Percentiles rank a stretch among this genome's conserved stretches.
Evolutionary conservation across 2,329 filamentous ascomycete genomes (phyloP).

Genomic region (Ascochyta viciae-villosae): DNA sequence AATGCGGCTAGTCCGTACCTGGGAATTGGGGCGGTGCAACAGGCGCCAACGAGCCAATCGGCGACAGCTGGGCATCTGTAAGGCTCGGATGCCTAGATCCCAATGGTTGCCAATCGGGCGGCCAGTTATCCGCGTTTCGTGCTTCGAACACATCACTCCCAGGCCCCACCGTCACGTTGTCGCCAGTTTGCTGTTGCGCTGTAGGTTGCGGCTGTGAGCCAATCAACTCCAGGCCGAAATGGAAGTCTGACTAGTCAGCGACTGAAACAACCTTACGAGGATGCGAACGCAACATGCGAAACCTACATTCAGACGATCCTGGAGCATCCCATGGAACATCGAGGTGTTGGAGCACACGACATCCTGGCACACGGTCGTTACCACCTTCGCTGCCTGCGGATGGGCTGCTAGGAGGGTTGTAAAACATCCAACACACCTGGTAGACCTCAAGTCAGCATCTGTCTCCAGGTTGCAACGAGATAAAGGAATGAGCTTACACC

Average conservation of each 20-base stretch:
- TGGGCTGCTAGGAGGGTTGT: constrained; percentile 23
- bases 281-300: constrained; percentile 23
- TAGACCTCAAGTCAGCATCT: constrained; percentile 1
- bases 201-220: constrained; percentile 34
- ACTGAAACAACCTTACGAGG: constrained; percentile 27
- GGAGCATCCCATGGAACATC: constrained; percentile 36
- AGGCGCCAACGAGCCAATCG: constrained; percentile 15
- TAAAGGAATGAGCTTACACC: constrained; percentile 31
- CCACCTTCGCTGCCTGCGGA: constrained; percentile 18
- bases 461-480: background rate
- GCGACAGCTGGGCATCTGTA: constrained; percentile 20
- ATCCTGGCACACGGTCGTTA: constrained; percentile 32
- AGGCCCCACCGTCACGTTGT: constrained; percentile 23
- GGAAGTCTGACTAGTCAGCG: constrained; percentile 43
- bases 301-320: constrained; percentile 46
- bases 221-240: constrained; percentile 41
- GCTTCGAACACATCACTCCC: constrained; percentile 34
- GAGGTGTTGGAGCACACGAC: constrained; percentile 37
- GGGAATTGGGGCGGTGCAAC: constrained; percentile 25
- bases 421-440: constrained; percentile 51
- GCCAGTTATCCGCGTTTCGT: constrained; percentile 41
- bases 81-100: constrained; percentile 32
- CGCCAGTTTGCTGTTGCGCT: constrained; percentile 34
- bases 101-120: constrained; percentile 32
- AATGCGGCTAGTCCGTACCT: constrained; percentile 29